Evolutionary conservation across 2,329 filamentous ascomycete species (phyloP).

Genomic region (Teratosphaeriaceae sp.): DNA sequence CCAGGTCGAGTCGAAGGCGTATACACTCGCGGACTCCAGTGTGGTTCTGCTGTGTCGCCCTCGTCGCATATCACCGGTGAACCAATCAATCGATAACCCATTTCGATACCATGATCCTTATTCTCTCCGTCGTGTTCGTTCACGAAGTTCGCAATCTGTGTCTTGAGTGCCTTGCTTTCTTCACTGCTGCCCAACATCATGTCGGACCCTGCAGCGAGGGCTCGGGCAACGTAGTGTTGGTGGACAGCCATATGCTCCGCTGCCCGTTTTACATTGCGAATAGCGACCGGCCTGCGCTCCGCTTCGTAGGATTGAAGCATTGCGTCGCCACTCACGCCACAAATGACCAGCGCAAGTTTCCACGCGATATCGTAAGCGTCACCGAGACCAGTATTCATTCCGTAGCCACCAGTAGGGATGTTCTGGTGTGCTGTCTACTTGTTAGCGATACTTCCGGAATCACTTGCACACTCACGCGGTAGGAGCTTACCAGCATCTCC

Average conservation of each 20-base stretch:
- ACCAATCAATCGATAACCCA: too few species aligned
- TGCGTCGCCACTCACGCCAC: slow-evolving; percentile 13
- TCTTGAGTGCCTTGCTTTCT: background rate
- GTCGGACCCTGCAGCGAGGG: background rate
- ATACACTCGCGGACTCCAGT: too few species aligned
- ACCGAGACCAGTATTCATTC: slow-evolving; percentile 32
- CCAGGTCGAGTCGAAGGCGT: too few species aligned
- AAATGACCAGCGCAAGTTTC: slow-evolving; percentile 24
- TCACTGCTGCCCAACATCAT: background rate
- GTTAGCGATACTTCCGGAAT: too few species aligned
- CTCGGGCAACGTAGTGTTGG: background rate
- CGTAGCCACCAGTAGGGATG: slow-evolving; percentile 31
- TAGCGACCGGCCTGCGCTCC: slow-evolving; percentile 26
- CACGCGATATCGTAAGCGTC: slow-evolving; percentile 31
- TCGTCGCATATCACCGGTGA: too few species aligned
- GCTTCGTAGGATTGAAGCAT: slow-evolving; percentile 22
- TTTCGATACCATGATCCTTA: slow-evolving; percentile 2
- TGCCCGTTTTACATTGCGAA: background rate
- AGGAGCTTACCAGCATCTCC: slow-evolving; percentile 30
- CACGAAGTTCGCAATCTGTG: background rate
- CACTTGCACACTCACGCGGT: too few species aligned
- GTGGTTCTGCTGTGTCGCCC: too few species aligned
- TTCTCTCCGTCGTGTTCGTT: slow-evolving; percentile 1
- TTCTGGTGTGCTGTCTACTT: slow-evolving; percentile 30
- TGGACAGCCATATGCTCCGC: background rate